Evolutionary conservation across 331 rosid species (phyloP).

Genomic region (Acacia pycnantha): DNA sequence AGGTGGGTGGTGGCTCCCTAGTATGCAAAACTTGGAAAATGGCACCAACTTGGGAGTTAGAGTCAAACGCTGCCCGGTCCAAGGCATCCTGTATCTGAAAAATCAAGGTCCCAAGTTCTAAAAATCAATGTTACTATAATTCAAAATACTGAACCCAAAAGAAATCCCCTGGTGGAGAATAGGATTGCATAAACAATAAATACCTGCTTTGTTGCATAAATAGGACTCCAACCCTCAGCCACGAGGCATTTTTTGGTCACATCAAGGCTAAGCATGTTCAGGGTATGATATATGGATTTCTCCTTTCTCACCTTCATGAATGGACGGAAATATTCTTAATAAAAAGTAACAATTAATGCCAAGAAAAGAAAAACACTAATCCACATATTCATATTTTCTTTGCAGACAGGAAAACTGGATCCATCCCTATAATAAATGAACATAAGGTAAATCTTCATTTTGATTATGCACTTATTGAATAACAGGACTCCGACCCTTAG

Average conservation of each 20-base stretch:
- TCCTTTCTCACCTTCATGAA: slow-evolving; percentile 84
- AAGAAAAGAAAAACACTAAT: slow-evolving; percentile 13
- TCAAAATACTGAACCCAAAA: slow-evolving; percentile 10
- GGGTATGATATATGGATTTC: slow-evolving; percentile 83
- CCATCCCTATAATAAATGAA: slow-evolving; percentile 21
- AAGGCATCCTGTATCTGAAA: slow-evolving; percentile 92
- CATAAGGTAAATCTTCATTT: not conserved
- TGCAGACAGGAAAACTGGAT: not conserved
- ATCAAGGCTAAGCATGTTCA: slow-evolving; percentile 96
- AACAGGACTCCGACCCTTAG: slow-evolving; percentile 93
- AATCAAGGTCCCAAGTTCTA: slow-evolving; percentile 22
- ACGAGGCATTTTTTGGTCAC: slow-evolving; percentile 96
- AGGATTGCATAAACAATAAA: slow-evolving; percentile 9
- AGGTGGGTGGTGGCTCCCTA: slow-evolving; percentile 86
- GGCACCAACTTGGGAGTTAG: slow-evolving; percentile 95
- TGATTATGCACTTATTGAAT: slow-evolving; percentile 22
- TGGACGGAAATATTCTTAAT: slow-evolving; percentile 34
- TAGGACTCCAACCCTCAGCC: slow-evolving; percentile 97
- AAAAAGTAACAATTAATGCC: slow-evolving; percentile 21
- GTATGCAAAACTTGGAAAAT: slow-evolving; percentile 90
- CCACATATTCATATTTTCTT: not conserved
- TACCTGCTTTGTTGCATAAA: slow-evolving; percentile 87
- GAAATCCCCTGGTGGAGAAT: slow-evolving; percentile 6
- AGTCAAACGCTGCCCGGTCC: slow-evolving; percentile 76
- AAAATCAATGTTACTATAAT: slow-evolving; percentile 5